Base-by-base conservation (phyloP, 495 filamentous ascomycete genomes). In the Annulohypoxylon nitens region DNA sequence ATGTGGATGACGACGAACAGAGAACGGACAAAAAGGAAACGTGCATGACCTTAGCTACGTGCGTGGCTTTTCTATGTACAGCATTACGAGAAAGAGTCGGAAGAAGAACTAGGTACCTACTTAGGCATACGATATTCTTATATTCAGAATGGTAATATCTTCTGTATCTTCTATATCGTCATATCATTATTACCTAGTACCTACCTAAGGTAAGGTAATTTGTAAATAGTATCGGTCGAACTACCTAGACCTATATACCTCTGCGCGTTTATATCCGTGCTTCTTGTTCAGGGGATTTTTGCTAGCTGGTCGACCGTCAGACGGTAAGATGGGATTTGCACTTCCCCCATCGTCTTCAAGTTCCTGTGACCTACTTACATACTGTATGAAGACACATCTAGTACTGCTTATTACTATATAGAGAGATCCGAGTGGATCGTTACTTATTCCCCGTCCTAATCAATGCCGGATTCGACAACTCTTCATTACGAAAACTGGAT, bases 31-130 rank as follows among this genome's bases (percentile, higher is more conserved):
- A 53, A 63, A 53, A 55, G 57, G 67, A 67, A 67, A 62, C 43
- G 39, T 74, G 67, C 71, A 74, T 63, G 62, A 53, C 57, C 34
- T 62, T 62, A 53, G n/a, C 23, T 67, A 47, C 37, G 60, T 70
- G 71, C 67, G 67, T 74, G 63, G 67, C 58, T 75, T 71, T 26
- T 74, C 57, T 63, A 50, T 75, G 67, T 30, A 55, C 41, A 67
- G 63, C 50, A 37, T 41, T 61, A 75, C 72, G 72, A 75, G 72
- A 75, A 75, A 71, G 45, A 71, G 55, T 53, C 72, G 72, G 72
- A 71, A 68, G 47, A 8, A 30, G 14, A 63, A 25, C 45, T 18
- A 11, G 59, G 51, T 34, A 54, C 54, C 11, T 14, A 62, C 48
- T 20, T 30, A 57, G 9, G 36, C 30, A 39, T 39, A 36, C 10